These are phyloP conservation scores for Hypoxylon subgilvum DNA, from an alignment of 495 filamentous ascomycete species.

Conservation along the genomic window DNA sequence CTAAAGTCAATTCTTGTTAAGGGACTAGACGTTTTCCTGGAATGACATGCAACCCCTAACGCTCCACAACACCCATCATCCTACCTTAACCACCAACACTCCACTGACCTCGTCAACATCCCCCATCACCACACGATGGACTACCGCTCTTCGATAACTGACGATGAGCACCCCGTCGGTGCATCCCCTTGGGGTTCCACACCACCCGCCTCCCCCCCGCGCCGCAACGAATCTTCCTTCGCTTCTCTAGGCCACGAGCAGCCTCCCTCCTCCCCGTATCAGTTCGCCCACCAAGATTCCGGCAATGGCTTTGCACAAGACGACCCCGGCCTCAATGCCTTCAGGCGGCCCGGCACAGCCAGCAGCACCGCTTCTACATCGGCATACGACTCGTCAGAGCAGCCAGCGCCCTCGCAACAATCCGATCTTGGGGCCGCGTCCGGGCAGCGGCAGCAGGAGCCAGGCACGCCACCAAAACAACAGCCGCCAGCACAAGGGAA, in stretches of 20 bases:
- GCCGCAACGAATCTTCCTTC: slow-evolving; percentile 64
- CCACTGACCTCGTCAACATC: background rate
- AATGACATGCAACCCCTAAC: slow-evolving; percentile 25
- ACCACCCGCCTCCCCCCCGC: slow-evolving; percentile 68
- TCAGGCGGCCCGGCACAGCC: slow-evolving; percentile 47
- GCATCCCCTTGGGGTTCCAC: slow-evolving; percentile 80
- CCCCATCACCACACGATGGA: slow-evolving; percentile 64
- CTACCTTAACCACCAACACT: background rate
- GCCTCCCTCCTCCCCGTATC: slow-evolving; percentile 43
- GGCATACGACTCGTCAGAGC: slow-evolving; percentile 36
- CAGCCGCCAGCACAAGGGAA: slow-evolving; percentile 51
- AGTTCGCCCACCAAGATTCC: slow-evolving; percentile 41
- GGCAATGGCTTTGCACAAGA: slow-evolving; percentile 48
- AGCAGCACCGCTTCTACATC: slow-evolving; percentile 45
- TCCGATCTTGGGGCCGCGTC: slow-evolving; percentile 37
- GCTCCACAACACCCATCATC: slow-evolving; percentile 1
- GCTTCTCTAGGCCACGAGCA: slow-evolving; percentile 46
- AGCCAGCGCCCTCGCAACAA: slow-evolving; percentile 45
- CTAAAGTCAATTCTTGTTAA: background rate
- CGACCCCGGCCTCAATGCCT: slow-evolving; percentile 49
- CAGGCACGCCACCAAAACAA: slow-evolving; percentile 50
- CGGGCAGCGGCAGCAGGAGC: slow-evolving; percentile 55
- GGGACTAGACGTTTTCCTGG: slow-evolving; percentile 4
- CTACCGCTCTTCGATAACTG: slow-evolving; percentile 77
- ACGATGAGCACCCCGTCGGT: slow-evolving; percentile 72